These are phyloP conservation scores for Camillea tinctor DNA, from an alignment of 2,329 filamentous ascomycete genomes.

Conservation along the genomic window DNA sequence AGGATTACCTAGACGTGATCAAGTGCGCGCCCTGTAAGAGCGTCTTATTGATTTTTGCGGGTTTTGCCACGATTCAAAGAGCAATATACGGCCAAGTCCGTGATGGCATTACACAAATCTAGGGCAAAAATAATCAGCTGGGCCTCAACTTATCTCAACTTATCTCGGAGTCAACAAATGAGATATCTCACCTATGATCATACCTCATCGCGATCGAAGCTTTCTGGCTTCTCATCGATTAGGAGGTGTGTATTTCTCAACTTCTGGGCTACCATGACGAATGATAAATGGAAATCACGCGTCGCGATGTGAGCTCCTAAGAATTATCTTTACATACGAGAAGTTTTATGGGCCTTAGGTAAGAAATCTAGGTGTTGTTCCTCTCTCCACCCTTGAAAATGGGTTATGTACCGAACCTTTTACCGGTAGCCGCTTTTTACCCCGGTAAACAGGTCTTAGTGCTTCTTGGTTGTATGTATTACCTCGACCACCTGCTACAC, in stretches of 20 bases:
- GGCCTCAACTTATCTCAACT: background rate
- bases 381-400: background rate
- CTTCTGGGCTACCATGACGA: background rate
- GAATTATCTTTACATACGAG: background rate
- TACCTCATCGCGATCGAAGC: too few relatives aligned
- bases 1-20: conserved; percentile 35
- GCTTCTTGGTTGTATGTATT: background rate
- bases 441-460: background rate
- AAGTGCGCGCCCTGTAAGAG: conserved; percentile 39
- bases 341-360: background rate
- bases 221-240: too few relatives aligned
- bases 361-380: background rate
- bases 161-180: background rate
- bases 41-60: conserved; percentile 40
- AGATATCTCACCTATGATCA: background rate
- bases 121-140: background rate
- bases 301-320: background rate
- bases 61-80: conserved; percentile 36
- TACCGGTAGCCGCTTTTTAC: conserved; percentile 1
- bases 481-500: background rate
- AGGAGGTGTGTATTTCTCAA: too few relatives aligned
- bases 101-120: conserved; percentile 24
- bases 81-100: conserved; percentile 32
- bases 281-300: background rate
- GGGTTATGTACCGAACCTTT: background rate